Conservation (phyloP, 768 basidiomycete genomes). For the Mycena rebaudengoi region DNA sequence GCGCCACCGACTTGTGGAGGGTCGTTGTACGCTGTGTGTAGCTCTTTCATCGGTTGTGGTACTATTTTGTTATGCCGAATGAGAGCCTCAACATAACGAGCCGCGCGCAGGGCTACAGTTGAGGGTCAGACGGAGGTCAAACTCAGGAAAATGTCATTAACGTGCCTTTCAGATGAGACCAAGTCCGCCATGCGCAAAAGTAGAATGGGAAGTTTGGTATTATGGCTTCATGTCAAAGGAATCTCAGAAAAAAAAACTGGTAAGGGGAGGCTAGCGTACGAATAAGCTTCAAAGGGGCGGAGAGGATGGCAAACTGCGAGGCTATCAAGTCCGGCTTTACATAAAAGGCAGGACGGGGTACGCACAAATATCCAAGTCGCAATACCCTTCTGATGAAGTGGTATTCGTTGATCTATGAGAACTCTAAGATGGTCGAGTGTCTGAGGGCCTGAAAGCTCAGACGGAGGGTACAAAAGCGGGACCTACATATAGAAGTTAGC, state of each 20-base stretch:
- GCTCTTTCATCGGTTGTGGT: slow-evolving; percentile 3
- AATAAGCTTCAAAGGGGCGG: slow-evolving; percentile 58
- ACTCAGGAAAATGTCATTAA: no score
- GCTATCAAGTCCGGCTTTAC: not conserved
- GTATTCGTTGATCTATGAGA: slow-evolving; percentile 20
- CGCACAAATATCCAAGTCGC: slow-evolving; percentile 20
- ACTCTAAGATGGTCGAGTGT: slow-evolving; percentile 19
- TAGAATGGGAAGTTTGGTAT: slow-evolving; percentile 67
- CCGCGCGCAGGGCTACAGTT: slow-evolving; percentile 16
- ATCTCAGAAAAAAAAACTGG: not conserved
- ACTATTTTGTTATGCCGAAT: slow-evolving; percentile 16
- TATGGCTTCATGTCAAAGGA: slow-evolving; percentile 45
- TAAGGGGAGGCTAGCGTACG: slow-evolving; percentile 43
- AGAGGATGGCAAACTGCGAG: slow-evolving; percentile 48
- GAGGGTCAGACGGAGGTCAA: not conserved
- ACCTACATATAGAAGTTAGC: slow-evolving; percentile 6
- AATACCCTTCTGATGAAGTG: slow-evolving; percentile 16
- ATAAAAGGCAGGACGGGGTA: not conserved
- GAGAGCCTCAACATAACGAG: slow-evolving; percentile 13
- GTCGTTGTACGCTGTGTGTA: slow-evolving; percentile 8
- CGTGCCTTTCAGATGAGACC: slow-evolving; percentile 60
- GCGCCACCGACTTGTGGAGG: not conserved
- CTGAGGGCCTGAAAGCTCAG: slow-evolving; percentile 21
- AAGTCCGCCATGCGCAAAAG: slow-evolving; percentile 65
- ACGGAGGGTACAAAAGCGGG: slow-evolving; percentile 19